Percentiles rank a stretch among this genome's conserved stretches.
phyloP scores from a whole-genome alignment of 2,329 filamentous ascomycete genomes.

The Atkinsonella hypoxylon region DNA sequence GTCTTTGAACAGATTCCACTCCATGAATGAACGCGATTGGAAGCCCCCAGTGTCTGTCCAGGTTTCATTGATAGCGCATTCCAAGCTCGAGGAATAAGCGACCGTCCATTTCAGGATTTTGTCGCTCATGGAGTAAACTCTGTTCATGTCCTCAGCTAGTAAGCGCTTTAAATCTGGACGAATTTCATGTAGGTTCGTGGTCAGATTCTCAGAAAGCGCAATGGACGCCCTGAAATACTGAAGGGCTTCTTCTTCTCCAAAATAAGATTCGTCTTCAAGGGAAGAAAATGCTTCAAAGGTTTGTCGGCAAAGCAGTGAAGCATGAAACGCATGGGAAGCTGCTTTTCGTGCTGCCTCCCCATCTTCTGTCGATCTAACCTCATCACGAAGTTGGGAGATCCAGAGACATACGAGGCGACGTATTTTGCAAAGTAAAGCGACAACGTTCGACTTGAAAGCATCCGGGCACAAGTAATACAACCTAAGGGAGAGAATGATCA shows the following conservation, averaged over 20 bases:
- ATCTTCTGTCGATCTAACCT: slow-evolving; percentile 28
- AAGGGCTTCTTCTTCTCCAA: slow-evolving; percentile 4
- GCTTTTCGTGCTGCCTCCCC: slow-evolving; percentile 21
- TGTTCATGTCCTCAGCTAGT: slow-evolving; percentile 12
- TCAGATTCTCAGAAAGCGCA: slow-evolving; percentile 16
- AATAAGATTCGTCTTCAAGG: background rate
- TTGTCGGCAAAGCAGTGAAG: slow-evolving; percentile 41
- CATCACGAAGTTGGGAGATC: slow-evolving; percentile 33
- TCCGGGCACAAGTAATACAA: slow-evolving; percentile 11
- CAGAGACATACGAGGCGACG: slow-evolving; percentile 35
- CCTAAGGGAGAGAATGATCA: slow-evolving; percentile 39
- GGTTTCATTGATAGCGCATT: slow-evolving; percentile 1
- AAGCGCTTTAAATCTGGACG: slow-evolving; percentile 3
- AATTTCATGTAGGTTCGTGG: slow-evolving; percentile 9
- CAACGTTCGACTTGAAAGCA: slow-evolving; percentile 10
- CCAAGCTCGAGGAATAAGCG: background rate
- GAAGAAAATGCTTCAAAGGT: slow-evolving; percentile 18
- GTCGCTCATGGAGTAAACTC: slow-evolving; percentile 3
- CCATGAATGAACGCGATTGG: background rate
- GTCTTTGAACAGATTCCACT: background rate
- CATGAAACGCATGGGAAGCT: slow-evolving; percentile 34
- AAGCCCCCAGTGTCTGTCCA: background rate
- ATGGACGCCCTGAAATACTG: slow-evolving; percentile 15
- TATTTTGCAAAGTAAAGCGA: slow-evolving; percentile 25
- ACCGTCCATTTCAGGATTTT: slow-evolving; percentile 4